Base-by-base conservation (phyloP, 75 land plant genomes). In the Selaginella moellendorffii region DNA sequence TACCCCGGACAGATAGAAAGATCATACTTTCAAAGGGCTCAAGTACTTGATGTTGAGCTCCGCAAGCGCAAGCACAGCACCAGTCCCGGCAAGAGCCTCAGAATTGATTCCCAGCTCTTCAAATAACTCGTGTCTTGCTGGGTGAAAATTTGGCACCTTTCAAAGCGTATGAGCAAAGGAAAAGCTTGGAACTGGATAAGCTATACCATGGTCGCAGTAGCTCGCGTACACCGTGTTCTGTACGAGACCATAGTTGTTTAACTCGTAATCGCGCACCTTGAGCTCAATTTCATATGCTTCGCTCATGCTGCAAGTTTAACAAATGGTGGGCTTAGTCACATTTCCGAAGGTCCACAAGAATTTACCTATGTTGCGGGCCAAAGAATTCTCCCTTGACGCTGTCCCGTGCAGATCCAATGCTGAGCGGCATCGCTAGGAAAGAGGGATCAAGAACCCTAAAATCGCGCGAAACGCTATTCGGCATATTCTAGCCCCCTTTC, bases 221-320 rank as follows among this genome's bases (percentile, higher is more conserved):
- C 84, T 78, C 42, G 86, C 83, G 66, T 86, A 86, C 22, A 77
- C 75, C 63, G 90, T 73, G 79, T 86, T 86, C 56, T 86, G 83
- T 18, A 86, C 90, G 27, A 86, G 86, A 28, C 90, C 90, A 71
- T 79, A 86, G 51, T 86, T 86, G 69, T 86, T 86, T 54, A 86
- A 65, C 36, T 86, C 90, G 63, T 86, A 85, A 63, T 85, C 89
- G 1, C 90, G 79, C 17, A 83, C 86, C 64, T 83, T 81, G n/a
- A 83, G 76, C 67, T 83, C 87, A 22, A 86, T 77, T 62, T 83
- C 82, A 54, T 70, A 74, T 51, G 80, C 71, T 14, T 65, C 66
- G 24, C 23, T 61, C 83, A 79, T 85, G 58, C 89, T 85, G 71
- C 65, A 72, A 64, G n/a, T n/a, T n/a, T n/a, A 36, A 14, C 46